phyloP scores from a whole-genome alignment of 1,284 basidiomycete genomes.

The Pascua guehoae region DNA sequence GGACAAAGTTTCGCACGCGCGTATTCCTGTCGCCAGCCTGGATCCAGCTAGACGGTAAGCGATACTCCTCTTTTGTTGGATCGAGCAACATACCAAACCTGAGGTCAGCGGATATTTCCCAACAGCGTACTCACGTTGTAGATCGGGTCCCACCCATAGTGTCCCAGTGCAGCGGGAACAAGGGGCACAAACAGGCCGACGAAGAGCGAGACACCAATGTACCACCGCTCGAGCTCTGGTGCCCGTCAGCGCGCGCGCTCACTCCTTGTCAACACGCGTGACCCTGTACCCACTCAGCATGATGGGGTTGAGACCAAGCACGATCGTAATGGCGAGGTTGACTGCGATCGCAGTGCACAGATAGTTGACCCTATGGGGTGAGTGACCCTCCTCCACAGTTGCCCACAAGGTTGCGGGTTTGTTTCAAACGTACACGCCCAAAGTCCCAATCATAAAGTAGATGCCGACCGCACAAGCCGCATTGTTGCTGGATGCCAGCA shows the following conservation, averaged over 20 bases:
- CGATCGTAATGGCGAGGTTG: conserved; percentile 35
- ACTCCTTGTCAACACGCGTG: neutral
- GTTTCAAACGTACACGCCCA: conserved; percentile 27
- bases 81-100: neutral
- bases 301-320: conserved; percentile 33
- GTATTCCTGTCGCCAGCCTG: conserved; percentile 4
- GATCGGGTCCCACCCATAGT: conserved; percentile 23
- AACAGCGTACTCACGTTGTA: conserved; percentile 7
- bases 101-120: neutral
- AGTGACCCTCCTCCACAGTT: neutral
- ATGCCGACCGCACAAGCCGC: conserved; percentile 22
- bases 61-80: neutral
- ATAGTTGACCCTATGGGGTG: conserved; percentile 31
- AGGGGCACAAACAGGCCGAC: conserved; percentile 22
- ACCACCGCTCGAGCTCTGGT: conserved; percentile 18
- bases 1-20: conserved; percentile 23
- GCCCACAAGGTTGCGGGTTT: too few relatives aligned
- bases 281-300: conserved; percentile 13
- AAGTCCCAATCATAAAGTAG: conserved; percentile 30
- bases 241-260: neutral
- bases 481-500: conserved; percentile 4
- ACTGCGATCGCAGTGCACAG: conserved; percentile 37
- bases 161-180: conserved; percentile 20
- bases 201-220: conserved; percentile 18
- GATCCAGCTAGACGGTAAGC: conserved; percentile 17